Percentiles rank a stretch among this genome's conserved stretches.
Evolutionary conservation across 306 rosid genomes (phyloP).

Genomic region (Acacia melanoxylon): DNA sequence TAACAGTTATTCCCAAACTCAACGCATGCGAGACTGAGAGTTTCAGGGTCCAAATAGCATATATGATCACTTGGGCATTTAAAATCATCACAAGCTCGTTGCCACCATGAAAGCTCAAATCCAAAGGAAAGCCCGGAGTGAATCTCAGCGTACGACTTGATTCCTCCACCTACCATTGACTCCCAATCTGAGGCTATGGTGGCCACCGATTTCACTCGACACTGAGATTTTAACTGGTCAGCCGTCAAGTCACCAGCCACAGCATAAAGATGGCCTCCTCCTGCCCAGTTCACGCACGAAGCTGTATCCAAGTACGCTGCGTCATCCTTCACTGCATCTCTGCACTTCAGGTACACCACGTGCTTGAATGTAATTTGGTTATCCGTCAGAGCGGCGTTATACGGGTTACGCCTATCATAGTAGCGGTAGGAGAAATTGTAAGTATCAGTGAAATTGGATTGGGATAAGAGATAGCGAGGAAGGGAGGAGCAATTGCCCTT

Average conservation of each 20-base stretch:
- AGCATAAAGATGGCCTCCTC: not conserved
- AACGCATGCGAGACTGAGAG: not conserved
- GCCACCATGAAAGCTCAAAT: conserved; percentile 16
- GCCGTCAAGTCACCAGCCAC: not conserved
- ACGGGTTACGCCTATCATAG: not conserved
- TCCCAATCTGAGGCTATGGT: not conserved
- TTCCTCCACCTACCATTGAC: not conserved
- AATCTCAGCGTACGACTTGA: not conserved
- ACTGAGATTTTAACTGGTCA: not conserved
- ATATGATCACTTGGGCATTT: not conserved
- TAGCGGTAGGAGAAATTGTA: no score
- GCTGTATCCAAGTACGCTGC: not conserved
- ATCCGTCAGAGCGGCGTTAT: no score
- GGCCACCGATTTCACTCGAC: not conserved
- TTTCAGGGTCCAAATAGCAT: not conserved
- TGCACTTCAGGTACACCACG: not conserved
- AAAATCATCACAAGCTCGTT: not conserved
- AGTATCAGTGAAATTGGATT: not conserved
- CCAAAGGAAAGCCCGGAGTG: not conserved
- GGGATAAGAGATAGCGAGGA: no score
- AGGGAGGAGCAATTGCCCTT: no score
- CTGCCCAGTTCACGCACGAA: not conserved
- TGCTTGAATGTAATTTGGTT: not conserved
- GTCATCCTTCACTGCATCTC: not conserved
- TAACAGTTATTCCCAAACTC: no score